These are phyloP conservation scores for Arthrobotrys sinensis DNA, from an alignment of 2,329 filamentous ascomycete species.

Conservation along the genomic window DNA sequence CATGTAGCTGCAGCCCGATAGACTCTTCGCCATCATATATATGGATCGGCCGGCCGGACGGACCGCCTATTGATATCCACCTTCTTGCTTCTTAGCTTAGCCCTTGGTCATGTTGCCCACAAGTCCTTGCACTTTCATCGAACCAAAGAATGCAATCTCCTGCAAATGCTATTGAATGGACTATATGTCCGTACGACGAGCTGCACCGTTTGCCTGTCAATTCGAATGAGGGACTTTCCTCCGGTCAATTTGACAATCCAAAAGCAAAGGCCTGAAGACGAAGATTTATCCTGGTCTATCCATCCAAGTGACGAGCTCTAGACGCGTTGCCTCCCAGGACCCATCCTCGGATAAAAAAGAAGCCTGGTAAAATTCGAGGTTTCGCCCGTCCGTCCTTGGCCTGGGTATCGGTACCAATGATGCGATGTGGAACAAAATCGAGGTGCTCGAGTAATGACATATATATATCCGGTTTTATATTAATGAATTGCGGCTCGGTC, in stretches of 20 bases:
- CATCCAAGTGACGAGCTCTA: slow-evolving; percentile 2
- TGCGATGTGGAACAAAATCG: slow-evolving; percentile 20
- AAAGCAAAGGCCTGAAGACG: too few species aligned
- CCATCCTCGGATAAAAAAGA: slow-evolving; percentile 30
- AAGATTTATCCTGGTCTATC: slow-evolving; percentile 2
- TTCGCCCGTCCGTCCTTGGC: slow-evolving; percentile 28
- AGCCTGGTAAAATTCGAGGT: slow-evolving; percentile 20
- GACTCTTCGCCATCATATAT: neutral
- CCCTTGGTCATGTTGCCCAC: neutral
- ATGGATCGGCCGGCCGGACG: slow-evolving; percentile 4
- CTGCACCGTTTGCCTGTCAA: slow-evolving; percentile 24
- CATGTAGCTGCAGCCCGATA: neutral
- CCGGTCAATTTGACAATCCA: neutral
- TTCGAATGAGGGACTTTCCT: slow-evolving; percentile 17
- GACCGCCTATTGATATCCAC: neutral
- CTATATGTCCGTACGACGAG: neutral
- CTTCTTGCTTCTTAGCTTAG: neutral
- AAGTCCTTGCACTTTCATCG: slow-evolving; percentile 4
- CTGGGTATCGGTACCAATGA: slow-evolving; percentile 32
- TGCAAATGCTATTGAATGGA: slow-evolving; percentile 14
- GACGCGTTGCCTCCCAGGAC: slow-evolving; percentile 9
- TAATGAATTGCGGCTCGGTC: slow-evolving; percentile 20
- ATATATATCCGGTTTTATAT: slow-evolving; percentile 29
- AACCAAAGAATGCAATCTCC: neutral
- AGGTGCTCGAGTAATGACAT: slow-evolving; percentile 32